phyloP scores from a whole-genome alignment of 805 yeast genomes.

The Priceomyces castillae region DNA sequence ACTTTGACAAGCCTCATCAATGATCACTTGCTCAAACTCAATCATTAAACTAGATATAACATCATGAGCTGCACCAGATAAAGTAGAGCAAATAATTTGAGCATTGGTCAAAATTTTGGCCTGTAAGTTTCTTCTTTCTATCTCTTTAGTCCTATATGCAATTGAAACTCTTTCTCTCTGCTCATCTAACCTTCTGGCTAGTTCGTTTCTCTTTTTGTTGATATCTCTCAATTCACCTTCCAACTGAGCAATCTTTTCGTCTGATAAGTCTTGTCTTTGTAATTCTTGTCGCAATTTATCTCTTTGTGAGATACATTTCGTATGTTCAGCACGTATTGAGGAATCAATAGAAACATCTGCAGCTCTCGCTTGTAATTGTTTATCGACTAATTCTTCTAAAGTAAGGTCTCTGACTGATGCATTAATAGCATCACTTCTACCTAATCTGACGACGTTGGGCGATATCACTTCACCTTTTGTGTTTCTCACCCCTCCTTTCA shows the following conservation, averaged over 20 bases:
- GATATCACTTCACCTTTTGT: slow-evolving; percentile 50
- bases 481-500: slow-evolving; percentile 66
- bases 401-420: slow-evolving; percentile 78
- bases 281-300: slow-evolving; percentile 48
- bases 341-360: slow-evolving; percentile 41
- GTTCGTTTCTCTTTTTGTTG: slow-evolving; percentile 59
- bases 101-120: slow-evolving; percentile 68
- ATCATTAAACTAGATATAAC: slow-evolving; percentile 71
- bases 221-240: slow-evolving; percentile 54
- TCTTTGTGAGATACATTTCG: slow-evolving; percentile 54
- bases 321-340: slow-evolving; percentile 49
- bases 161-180: slow-evolving; percentile 72
- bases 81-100: slow-evolving; percentile 84
- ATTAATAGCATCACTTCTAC: slow-evolving; percentile 85
- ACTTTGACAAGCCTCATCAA: slow-evolving; percentile 98
- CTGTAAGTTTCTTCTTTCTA: slow-evolving; percentile 73
- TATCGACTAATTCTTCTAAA: slow-evolving; percentile 80
- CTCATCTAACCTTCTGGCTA: slow-evolving; percentile 73
- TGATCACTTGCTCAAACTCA: slow-evolving; percentile 83
- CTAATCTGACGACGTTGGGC: slow-evolving; percentile 81
- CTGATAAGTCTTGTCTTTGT: slow-evolving; percentile 24
- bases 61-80: slow-evolving; percentile 94
- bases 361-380: slow-evolving; percentile 43
- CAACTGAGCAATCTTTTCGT: slow-evolving; percentile 44
- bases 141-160: slow-evolving; percentile 70